Evolutionary conservation across 768 basidiomycete species (phyloP), one percentile per base, ranked within the genome.

Genomic region (Tubosaeta brunneosetosa): DNA sequence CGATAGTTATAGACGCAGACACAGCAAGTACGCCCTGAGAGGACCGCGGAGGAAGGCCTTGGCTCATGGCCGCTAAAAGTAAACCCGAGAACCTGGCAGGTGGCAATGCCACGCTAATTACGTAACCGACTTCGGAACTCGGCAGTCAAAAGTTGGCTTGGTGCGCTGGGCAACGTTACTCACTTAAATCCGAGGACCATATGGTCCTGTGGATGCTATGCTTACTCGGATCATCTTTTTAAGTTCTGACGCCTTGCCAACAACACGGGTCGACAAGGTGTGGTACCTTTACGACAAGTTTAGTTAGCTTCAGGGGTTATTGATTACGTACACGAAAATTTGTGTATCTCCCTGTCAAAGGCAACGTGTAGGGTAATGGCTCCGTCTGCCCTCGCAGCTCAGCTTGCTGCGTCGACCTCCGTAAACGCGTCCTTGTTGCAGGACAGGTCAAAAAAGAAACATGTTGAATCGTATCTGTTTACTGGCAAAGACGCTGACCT

Each of bases 401-500:
- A 97, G 67, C 79, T 98, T 13, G 84, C 87, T 14, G 78, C 85
- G 60, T 80, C 82, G 55, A 80, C 84, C 9, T 94, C 93, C 6
- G 74, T 93, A 29, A 95, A 97, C 70, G 74, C 85, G 32, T 70
- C 80, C 26, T 75, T 93, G 33, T 78, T 94, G 8, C 75, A 82
- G 61, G 82, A 86, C 62, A 73, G 80, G 47, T 80, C 79, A 58
- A 69, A 67, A 58, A 80, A 82, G 68, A 88, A 78, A 69, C 74
- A 72, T 14, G 69, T 80, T 0, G 82, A 86, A 64, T 94, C 93
- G 0, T 97, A 97, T 73, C 81, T 99, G 33, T 97, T 95, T 69
- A 82, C 87, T 13, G 82, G 86, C 37, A 78, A 79, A 53, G 87
- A 90, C 45, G 92, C 92, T 9, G 84, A 89, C 61, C 74, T 82